Conservation (phyloP, 768 basidiomycete species). For the Pisolithus orientalis region DNA sequence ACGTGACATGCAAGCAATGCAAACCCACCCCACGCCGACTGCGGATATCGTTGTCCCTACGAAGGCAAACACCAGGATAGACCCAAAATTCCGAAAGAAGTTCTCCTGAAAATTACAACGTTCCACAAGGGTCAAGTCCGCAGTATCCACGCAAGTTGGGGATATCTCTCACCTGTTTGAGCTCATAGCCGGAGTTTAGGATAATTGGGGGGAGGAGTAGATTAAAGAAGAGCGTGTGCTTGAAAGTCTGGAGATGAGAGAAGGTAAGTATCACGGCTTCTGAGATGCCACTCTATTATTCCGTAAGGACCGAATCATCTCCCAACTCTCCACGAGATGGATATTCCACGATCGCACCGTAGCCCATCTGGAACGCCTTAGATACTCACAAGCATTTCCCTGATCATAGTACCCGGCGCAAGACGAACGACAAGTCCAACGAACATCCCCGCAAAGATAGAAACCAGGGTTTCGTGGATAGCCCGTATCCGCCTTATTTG, state of each 20-base stretch:
- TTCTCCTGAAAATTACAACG: slow-evolving; percentile 59
- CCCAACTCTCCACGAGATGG: background rate
- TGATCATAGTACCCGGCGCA: slow-evolving; percentile 88
- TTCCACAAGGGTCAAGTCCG: background rate
- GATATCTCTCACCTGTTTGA: slow-evolving; percentile 69
- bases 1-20: background rate
- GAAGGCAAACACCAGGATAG: slow-evolving; percentile 91
- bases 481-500: slow-evolving; percentile 95
- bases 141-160: background rate
- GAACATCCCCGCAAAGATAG: slow-evolving; percentile 93
- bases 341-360: too few species aligned
- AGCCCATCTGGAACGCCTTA: background rate
- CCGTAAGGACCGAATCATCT: too few species aligned
- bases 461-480: slow-evolving; percentile 92
- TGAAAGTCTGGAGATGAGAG: slow-evolving; percentile 65
- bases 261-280: slow-evolving; percentile 6
- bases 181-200: slow-evolving; percentile 94
- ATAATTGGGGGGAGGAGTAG: slow-evolving; percentile 97
- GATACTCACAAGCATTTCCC: slow-evolving; percentile 92
- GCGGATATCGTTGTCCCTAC: slow-evolving; percentile 95
- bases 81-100: slow-evolving; percentile 98
- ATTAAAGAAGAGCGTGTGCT: slow-evolving; percentile 97
- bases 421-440: slow-evolving; percentile 89
- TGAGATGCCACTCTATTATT: background rate
- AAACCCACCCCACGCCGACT: slow-evolving; percentile 85